Base-by-base conservation (phyloP, 768 basidiomycete species). In the Lactifluus volemus region DNA sequence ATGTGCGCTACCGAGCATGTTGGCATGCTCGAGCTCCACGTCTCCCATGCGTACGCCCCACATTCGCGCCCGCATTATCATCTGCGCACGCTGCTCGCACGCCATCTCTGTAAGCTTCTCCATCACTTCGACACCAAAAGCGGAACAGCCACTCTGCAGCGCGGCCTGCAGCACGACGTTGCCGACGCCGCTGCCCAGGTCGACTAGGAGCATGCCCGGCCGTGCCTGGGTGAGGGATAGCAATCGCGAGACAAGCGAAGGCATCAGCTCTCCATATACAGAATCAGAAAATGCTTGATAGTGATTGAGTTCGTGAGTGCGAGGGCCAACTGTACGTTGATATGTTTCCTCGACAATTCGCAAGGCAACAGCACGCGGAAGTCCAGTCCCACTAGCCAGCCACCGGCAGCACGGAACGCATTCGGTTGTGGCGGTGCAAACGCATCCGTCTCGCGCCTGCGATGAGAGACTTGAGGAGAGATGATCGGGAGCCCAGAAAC, bases 211-310 rank as follows among this genome's bases (percentile, higher is more conserved):
- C 32, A 74, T 76, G 17, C 71, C 73, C 0, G 80, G 75, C 14
- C 73, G 73, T 12, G 88, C 74, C 9, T 74, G 71, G 1, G 83
- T 80, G n/a, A 75, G 73, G 49, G 75, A 68, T 55, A 84, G 73
- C 58, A 86, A 77, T 45, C 81, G 78, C 25, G 79, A 77, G 44
- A 82, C 76, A 65, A 95, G 82, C 61, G 79, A 80, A 2, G 89
- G 91, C 83, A 88, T 86, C 53, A 94, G 81, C 70, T 97, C 95
- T 62, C 89, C 96, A 68, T 93, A 98, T 30, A 89, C 90, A 55
- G 86, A 86, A 68, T 86, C 86, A 56, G 89, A 85, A 76, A 95
- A 85, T 34, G 90, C 84, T 67, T 84, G 81, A 71, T 98, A 95
- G 66, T 85, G 82, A 68, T 81, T 85, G 56, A 98, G 79, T 59